Base-by-base conservation (phyloP, 805 yeast species). In the Lipomyces starkeyi region DNA sequence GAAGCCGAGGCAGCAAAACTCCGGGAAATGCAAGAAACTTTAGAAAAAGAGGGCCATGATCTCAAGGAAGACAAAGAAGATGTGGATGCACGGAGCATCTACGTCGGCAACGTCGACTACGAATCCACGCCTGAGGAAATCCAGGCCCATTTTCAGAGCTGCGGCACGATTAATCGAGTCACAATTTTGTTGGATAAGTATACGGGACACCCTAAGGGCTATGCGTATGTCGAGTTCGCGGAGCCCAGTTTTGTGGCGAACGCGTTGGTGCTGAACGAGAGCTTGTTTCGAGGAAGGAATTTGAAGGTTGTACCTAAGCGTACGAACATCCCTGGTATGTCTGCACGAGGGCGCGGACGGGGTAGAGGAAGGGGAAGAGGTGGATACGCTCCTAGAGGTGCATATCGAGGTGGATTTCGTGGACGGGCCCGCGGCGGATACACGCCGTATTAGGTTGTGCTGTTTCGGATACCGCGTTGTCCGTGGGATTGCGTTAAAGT, bases 41-140 rank as follows among this genome's bases (percentile, higher is more conserved):
- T 84, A 14, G 83, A 82, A 53, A 78, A 78, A 62, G 84, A 83
- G 59, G 79, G 80, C 58, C 80, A 78, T 32, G 82, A 74, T 64
- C 78, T 77, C 70, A 76, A 73, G 69, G 88, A 79, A 75, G 83
- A 83, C 73, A 86, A 84, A 74, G 85, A 85, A 72, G 93, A 88
- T 64, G 83, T 88, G n/a, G 97, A 91, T 76, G 82, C 89, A 3
- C 84, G 93, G 70, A 88, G 93, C 3, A 83, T 92, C 27, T 92
- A 87, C 78, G 93, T 91, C 29, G 96, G 97, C 2, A 91, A 90
- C 74, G 95, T 92, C 32, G 97, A 91, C 75, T 91, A 89, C 76
- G 88, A 85, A 11, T 79, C 93, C 20, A 87, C 91, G 7, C 93
- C 96, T 32, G 88, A 88, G 72, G 97, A 91, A 73, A 82, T 92